Evolutionary conservation across 1,139 yeast species (phyloP).

Genomic region (Hyphopichia buzzinii): DNA sequence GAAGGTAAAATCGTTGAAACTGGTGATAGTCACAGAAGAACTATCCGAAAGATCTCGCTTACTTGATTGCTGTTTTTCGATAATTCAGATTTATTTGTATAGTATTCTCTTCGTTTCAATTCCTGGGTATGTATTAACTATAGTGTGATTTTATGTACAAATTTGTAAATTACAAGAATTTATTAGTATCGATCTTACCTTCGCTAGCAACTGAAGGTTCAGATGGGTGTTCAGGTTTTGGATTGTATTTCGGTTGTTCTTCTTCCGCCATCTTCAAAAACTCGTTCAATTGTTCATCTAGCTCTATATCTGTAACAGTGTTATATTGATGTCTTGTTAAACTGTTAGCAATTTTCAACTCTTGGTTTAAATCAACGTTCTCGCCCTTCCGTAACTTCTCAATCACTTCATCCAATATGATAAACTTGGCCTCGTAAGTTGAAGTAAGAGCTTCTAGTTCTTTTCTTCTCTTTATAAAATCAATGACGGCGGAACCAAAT

Average conservation of each 20-base stretch:
- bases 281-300: constrained; percentile 39
- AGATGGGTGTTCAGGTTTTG: not conserved
- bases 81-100: not conserved
- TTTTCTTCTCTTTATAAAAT: constrained; percentile 33
- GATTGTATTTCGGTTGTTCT: constrained; percentile 7
- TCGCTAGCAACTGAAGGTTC: no score
- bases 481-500: constrained; percentile 42
- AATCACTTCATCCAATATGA: constrained; percentile 30
- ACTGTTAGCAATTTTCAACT: constrained; percentile 37
- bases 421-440: constrained; percentile 31
- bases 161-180: constrained; percentile 11
- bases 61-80: no score
- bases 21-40: constrained; percentile 74
- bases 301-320: constrained; percentile 34
- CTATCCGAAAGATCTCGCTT: constrained; percentile 50
- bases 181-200: constrained; percentile 11
- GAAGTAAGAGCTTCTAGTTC: constrained; percentile 30
- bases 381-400: constrained; percentile 29
- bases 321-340: constrained; percentile 31
- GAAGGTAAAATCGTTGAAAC: constrained; percentile 72
- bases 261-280: constrained; percentile 33
- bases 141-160: not conserved
- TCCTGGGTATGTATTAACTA: constrained; percentile 7
- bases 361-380: constrained; percentile 35
- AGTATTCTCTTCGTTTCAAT: constrained; percentile 3